phyloP scores from a whole-genome alignment of 345 rosid genomes.

The Nephelium lappaceum region DNA sequence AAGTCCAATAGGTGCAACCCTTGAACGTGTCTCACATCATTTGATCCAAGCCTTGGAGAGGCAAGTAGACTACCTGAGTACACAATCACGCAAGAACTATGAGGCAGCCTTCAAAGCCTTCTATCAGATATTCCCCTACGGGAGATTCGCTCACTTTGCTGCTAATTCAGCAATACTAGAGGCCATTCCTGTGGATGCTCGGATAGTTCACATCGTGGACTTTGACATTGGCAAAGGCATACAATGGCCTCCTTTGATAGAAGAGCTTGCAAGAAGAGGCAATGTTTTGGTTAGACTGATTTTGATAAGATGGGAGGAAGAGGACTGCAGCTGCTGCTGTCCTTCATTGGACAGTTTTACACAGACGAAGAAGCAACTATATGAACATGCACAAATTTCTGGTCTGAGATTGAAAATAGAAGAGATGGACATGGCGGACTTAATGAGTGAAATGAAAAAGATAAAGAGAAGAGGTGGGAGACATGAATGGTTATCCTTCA shows the following conservation, averaged over 20 bases:
- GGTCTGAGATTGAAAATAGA: conserved; percentile 38
- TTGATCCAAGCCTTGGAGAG: conserved; percentile 34
- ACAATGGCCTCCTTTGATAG: conserved; percentile 50
- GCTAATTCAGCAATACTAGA: conserved; percentile 48
- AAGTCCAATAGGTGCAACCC: conserved; percentile 27
- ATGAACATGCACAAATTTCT: conserved; percentile 20
- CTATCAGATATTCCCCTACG: conserved; percentile 41
- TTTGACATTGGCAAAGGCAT: conserved; percentile 44
- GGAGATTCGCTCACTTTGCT: conserved; percentile 49
- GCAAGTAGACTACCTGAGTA: conserved; percentile 23
- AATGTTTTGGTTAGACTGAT: conserved; percentile 28
- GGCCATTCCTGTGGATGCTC: conserved; percentile 31
- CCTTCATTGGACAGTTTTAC: conserved; percentile 16
- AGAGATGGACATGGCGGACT: conserved; percentile 30
- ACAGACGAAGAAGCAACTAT: conserved; percentile 25
- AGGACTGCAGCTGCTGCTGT: conserved; percentile 2
- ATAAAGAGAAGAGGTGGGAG: conserved; percentile 1
- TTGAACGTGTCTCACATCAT: conserved; percentile 33
- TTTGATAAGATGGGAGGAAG: conserved; percentile 30
- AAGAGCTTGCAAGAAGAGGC: conserved; percentile 29
- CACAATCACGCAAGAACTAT: conserved; percentile 35
- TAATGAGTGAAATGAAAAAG: conserved; percentile 27
- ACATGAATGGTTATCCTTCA: conserved; percentile 43
- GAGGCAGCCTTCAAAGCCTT: conserved; percentile 40
- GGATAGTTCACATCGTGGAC: conserved; percentile 32